Conservation (phyloP, 176 grass and related monocot genomes). For the Otatea glauca region DNA sequence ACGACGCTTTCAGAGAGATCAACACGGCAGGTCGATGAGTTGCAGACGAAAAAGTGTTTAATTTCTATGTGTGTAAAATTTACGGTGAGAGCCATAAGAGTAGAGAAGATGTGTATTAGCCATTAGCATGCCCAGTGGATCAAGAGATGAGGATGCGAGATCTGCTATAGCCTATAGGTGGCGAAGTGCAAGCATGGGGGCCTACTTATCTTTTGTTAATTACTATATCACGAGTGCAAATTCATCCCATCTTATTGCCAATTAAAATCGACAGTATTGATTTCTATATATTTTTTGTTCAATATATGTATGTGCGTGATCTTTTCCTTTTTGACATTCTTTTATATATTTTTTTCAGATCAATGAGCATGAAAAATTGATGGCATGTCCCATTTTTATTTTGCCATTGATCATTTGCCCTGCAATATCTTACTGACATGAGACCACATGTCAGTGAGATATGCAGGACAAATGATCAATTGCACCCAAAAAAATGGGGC, state of each 20-base stretch:
- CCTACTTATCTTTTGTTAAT: conserved; percentile 49
- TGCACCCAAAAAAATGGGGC: too few species aligned
- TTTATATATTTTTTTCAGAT: background rate
- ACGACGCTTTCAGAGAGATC: background rate
- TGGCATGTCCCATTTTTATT: too few species aligned
- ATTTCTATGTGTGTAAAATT: background rate
- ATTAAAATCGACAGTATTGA: too few species aligned
- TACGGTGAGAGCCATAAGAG: background rate
- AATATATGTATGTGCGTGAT: background rate
- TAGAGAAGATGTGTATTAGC: conserved; percentile 10
- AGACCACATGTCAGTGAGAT: too few species aligned
- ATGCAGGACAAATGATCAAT: too few species aligned
- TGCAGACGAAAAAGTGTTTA: too few species aligned
- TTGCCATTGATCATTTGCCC: too few species aligned
- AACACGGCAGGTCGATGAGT: background rate
- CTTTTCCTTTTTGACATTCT: background rate
- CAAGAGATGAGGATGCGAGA: conserved; percentile 38
- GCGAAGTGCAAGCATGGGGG: conserved; percentile 28
- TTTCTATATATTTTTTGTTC: background rate
- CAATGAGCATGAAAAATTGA: background rate
- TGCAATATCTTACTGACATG: too few species aligned
- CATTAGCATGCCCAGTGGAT: conserved; percentile 24
- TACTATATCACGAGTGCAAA: background rate
- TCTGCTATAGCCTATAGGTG: conserved; percentile 36
- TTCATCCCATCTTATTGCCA: too few species aligned